Evolutionary conservation across 129 eudicot species (phyloP), one percentile per base, ranked within the genome.

Genomic region (Arctium minus): DNA sequence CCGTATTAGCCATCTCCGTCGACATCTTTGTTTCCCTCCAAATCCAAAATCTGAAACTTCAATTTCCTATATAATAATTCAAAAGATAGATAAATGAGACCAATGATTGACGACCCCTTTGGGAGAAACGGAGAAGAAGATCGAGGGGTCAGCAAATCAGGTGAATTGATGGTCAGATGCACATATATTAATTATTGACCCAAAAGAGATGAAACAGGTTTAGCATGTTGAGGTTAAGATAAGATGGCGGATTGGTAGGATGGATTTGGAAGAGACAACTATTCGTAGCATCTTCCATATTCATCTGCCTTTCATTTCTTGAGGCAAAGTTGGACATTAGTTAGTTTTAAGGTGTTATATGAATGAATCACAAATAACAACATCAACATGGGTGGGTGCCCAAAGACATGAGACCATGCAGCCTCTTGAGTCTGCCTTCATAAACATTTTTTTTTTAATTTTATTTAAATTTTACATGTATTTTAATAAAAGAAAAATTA

Each of bases 1-100:
- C 97, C 18, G 82, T 76, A 9, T 88, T 81, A 17, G 92, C 88
- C 82, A 88, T 83, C 84, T 88, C 90, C 77, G 96, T 85, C 84
- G 95, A 86, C 92, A 89, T 89, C 35, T 12, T 74, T 15, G 0
- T n/a, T 7, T 35, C 42, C 3, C 40, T 37, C 5, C 13, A 8
- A 40, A 40, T 44, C 36, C 36, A 32, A 31, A 31, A 70, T 70
- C 73, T 31, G 39, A 70, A 70, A 18, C 73, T 70, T 31, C 1
- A 33, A 1, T 33, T 72, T 72, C 37, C 46, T 72, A 15, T 1
- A 5, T 1, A 6, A 3, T 15, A 6, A 72, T 37, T 72, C 29
- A 36, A 22, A 22, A 22, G 27, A 22, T 22, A 22, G 46, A 72
- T 31, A 32, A 33, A 70, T 32, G 4, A 32, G 22, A 32, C 56